Evolutionary conservation across 2,329 filamentous ascomycete species (phyloP).

Genomic region (Phaeophleospora eucalypticola): DNA sequence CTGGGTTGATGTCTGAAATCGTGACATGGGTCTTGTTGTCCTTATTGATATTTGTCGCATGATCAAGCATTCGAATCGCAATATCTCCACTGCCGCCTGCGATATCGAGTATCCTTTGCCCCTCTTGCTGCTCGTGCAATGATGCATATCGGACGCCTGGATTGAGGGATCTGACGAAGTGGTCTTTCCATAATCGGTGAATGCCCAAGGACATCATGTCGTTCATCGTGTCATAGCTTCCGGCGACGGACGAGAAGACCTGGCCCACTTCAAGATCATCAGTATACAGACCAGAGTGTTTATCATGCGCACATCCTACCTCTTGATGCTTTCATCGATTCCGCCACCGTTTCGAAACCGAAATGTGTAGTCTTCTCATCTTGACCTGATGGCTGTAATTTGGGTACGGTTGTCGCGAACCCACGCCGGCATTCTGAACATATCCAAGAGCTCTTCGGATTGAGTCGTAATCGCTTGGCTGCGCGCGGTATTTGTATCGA

Average conservation of each 20-base stretch:
- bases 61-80: conserved; percentile 90
- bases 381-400: conserved; percentile 31
- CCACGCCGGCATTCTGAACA: conserved; percentile 25
- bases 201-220: conserved; percentile 98
- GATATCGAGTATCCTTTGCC: conserved; percentile 83
- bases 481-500: conserved; percentile 25
- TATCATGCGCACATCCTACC: conserved; percentile 40
- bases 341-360: conserved; percentile 79
- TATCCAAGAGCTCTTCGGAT: conserved; percentile 11
- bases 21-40: conserved; percentile 80
- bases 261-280: conserved; percentile 58
- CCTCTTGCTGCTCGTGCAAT: conserved; percentile 32
- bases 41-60: conserved; percentile 73
- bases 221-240: conserved; percentile 97
- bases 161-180: conserved; percentile 89
- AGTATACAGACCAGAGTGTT: conserved; percentile 3
- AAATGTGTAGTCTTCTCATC: conserved; percentile 73
- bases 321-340: conserved; percentile 69
- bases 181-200: conserved; percentile 94
- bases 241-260: conserved; percentile 92
- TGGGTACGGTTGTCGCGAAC: conserved; percentile 19
- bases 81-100: conserved; percentile 97
- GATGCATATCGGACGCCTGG: conserved; percentile 60
- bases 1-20: conserved; percentile 91
- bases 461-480: conserved; percentile 31